Evolutionary conservation across 2,329 filamentous ascomycete species (phyloP), one percentile per base, ranked within the genome.

Genomic region (Pleochaeta shiraiana): DNA sequence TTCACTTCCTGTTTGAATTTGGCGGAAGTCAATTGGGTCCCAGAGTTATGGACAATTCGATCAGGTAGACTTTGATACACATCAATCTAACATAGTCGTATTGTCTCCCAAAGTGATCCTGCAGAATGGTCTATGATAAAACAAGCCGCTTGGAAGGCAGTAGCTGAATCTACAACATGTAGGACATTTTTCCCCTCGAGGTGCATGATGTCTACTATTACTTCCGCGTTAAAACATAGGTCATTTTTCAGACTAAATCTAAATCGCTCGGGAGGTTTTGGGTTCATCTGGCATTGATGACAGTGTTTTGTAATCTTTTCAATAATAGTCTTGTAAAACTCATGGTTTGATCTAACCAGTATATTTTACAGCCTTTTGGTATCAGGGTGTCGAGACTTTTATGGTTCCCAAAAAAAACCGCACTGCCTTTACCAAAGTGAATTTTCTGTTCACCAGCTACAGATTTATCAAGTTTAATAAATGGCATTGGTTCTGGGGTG

Each of bases 121-220:
- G 60, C n/a, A n/a, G 60, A 63, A 26, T 45, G n/a, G 16, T 4
- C 24, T 26, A 11, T 16, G 2, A 63, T 30, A 45, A 63, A 45
- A 34, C 28, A 45, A 45, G 33, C 60, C 14, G 19, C 3, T n/a
- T 63, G 60, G 33, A 26, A 45, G 21, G 34, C 16, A 28, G 34
- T 45, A 43, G 60, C 60, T 26, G 33, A 63, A 63, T 45, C 60
- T n/a, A 63, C 37, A 26, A 63, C 34, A 39, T 63, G 60, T 45
- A 63, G 60, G n/a, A 63, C 2, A 45, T n/a, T 34, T 19, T 26
- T 63, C 19, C 60, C 60, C 28, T 37, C 45, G 28, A 63, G 12
- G 28, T 63, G 30, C n/a, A 63, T n/a, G n/a, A 63, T 7, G 45
- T 63, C 60, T 26, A 63, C 60, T 14, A 45, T 37, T 11, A 64